Evolutionary conservation across 2,329 filamentous ascomycete genomes (phyloP), one percentile per base, ranked within the genome.

Genomic region (Alternaria gaisen): DNA sequence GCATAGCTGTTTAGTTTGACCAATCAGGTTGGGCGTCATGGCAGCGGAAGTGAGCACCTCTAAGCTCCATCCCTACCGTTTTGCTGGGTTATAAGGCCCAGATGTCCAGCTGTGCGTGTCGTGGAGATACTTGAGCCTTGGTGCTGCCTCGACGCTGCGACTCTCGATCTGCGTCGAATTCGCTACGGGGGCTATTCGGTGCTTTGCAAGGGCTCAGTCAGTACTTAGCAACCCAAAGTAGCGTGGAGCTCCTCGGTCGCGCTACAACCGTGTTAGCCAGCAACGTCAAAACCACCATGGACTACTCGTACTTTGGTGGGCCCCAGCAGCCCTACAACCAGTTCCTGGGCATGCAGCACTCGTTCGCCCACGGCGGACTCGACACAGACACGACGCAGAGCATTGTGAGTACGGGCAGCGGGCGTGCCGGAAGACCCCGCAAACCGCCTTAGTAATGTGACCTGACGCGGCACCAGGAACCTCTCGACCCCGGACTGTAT

Each of bases 281-380:
- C 56, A 36, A 46, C 46, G 26, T 36, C 48, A 18, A 38, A 11
- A 18, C 36, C 28, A 22, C 67, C 53, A 88, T 88, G 86, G 85
- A 88, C 68, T 88, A 86, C 74, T 80, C 82, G 54, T 87, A 85
- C 74, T 88, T 83, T 74, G 72, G 76, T 52, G 70, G 80, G 18
- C 76, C 79, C 34, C 74, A 74, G 41, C 83, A 83, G 65, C 75
- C 81, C 41, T 87, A 83, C 67, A 43, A 65, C 56, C 80, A 82
- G 40, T 83, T 84, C 63, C 80, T 84, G 51, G 81, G 81, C 53
- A 75, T 85, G 60, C 78, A 83, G 4, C 77, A 73, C 48, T 72
- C 61, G 57, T 80, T 75, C 41, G 57, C 71, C 3, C 71, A 72
- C 36, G 47, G 64, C 6, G 65, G 71, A 69, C 75, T 78, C 30